phyloP scores from a whole-genome alignment of 129 eudicot species.

The Lonicera japonica region DNA sequence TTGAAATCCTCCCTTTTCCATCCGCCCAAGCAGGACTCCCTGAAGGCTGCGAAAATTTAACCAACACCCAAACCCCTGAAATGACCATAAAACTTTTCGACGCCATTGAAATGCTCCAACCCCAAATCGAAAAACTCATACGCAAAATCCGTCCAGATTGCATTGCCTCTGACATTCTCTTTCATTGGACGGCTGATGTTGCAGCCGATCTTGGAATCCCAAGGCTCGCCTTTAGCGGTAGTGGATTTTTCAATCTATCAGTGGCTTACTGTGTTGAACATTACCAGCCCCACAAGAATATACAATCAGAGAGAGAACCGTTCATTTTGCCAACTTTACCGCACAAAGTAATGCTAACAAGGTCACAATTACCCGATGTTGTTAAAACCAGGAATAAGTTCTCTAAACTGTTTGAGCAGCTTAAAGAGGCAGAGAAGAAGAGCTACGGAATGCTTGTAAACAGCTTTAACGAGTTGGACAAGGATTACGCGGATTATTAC shows the following conservation, averaged over 20 bases:
- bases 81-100: conserved; percentile 8
- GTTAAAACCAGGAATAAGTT: conserved; percentile 9
- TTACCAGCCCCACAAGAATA: conserved; percentile 23
- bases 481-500: conserved; percentile 26
- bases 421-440: conserved; percentile 24
- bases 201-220: conserved; percentile 20
- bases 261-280: conserved; percentile 1
- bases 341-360: conserved; percentile 14
- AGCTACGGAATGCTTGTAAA: conserved; percentile 25
- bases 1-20: conserved; percentile 20
- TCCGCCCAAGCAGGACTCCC: conserved; percentile 30
- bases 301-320: conserved; percentile 24
- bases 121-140: conserved; percentile 20
- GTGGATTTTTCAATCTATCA: conserved; percentile 15
- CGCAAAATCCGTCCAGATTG: conserved; percentile 12
- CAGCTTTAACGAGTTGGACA: conserved; percentile 28
- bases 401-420: conserved; percentile 11
- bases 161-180: conserved; percentile 34
- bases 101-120: conserved; percentile 18
- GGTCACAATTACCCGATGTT: conserved; percentile 23
- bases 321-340: conserved; percentile 31
- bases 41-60: conserved; percentile 29
- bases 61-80: conserved; percentile 14
- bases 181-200: conserved; percentile 38
- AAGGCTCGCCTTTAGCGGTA: conserved; percentile 19